Base-by-base conservation (phyloP, 106 monocot genomes). In the Hemerocallis citrina region DNA sequence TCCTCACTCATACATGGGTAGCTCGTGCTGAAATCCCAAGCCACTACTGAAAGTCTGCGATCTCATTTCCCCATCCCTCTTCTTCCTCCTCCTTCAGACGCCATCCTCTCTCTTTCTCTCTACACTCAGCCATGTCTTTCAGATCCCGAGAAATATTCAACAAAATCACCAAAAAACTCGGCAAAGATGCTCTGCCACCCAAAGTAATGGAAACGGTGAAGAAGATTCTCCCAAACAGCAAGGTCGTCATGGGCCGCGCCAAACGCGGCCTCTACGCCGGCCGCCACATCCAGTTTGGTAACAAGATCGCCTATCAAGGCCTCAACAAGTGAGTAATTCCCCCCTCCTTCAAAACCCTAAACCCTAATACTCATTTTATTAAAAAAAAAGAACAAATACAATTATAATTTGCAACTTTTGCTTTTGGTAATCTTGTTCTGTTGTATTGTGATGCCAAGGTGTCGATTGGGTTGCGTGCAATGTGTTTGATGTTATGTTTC, bases 241-340 rank as follows among this genome's bases (percentile, higher is more conserved):
- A 92, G 65, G 9, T 92, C 55, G 72, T 92, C 24, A 92, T 92
- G 92, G 63, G 70, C 19, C 55, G 92, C 20, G 92, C 92, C 27
- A 74, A 92, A 62, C 77, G 86, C 29, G 92, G 92, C 7, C 83
- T 92, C 74, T 92, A 67, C 67, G 92, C 92, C 38, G 92, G 86
- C 8, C 73, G 80, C 7, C 92, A 92, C 68, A 92, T 92, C 67
- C 92, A 86, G 72, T 87, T 92, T 77, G 92, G 92, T 30, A 92
- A 92, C 64, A 62, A 83, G 61, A 63, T 92, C 67, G 80, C 83
- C 66, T 83, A 86, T 43, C 83, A 83, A 43, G 87, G 87, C 14
- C 82, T 82, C 33, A 92, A 86, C 92, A 92, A 92, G 92, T 92
- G 80, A 43, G 14, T 64, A 31, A 11, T 31, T 28, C 61, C 52